Base-by-base conservation (phyloP, 2,329 filamentous ascomycete genomes). In the Aspergillus japonicus region DNA sequence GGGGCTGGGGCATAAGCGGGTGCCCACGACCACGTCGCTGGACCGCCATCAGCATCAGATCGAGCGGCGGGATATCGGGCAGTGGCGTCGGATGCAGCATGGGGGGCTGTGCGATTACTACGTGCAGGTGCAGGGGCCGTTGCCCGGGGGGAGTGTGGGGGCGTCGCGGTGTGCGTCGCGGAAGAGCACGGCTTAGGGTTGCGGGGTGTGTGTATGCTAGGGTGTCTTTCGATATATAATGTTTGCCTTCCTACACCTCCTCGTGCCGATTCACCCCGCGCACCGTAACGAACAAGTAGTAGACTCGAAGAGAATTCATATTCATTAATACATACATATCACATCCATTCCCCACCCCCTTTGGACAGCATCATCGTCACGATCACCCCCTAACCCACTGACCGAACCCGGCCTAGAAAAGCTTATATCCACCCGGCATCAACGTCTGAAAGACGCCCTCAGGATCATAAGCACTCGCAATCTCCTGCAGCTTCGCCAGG, bases 361-460 rank as follows among this genome's bases (percentile, higher is more conserved):
- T 4, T 1, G 2, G 6, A 29, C 26, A 29, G 1, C 26, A 8
- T 29, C 26, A 29, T 3, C 26, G 26, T 29, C 26, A 29, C 8
- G 5, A 26, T 8, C 26, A 8, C 26, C 26, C 26, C 26, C 2
- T 8, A 8, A 26, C 7, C 26, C 8, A 8, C 23, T 23, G 5
- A 26, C 26, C 26, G 8, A 7, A 8, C 1, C 26, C 26, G 5
- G 21, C 24, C 62, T 63, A 70, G 35, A 65, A 71, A 6, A 77
- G 67, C 70, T 77, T 78, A 57, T 77, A 78, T 10, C 76, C 76
- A 23, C 75, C 74, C 2, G 71, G 74, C 64, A 75, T 71, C 42
- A 72, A 57, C 12, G 58, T 70, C 68, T 78, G 75, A 54, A 77
- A 79, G 6, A 78, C 66, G 5, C 69, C 69, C 1, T 66, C 31